Base-by-base conservation (phyloP, 1,284 basidiomycete genomes). In the Cystobasidium pallidum region DNA sequence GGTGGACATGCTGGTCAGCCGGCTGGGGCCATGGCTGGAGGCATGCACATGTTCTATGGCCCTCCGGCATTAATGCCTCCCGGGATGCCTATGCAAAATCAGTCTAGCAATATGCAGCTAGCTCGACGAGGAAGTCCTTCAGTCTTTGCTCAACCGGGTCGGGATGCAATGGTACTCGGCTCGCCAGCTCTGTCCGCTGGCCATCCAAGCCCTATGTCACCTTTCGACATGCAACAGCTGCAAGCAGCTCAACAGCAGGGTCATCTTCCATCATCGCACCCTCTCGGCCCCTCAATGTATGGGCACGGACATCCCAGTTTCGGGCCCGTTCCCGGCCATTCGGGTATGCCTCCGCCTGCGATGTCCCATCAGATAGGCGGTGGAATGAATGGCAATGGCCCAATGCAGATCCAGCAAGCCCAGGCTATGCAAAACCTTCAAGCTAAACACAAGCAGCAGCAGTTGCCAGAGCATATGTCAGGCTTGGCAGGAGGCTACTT, bases 141-240 rank as follows among this genome's bases (percentile, higher is more conserved):
- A n/a, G 3, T 1, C 39, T 47, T 43, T 21, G 39, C 30, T 17
- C 39, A 43, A 1, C 26, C 43, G 3, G 34, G 36, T 21, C 39
- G 34, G 43, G 36, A 32, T 45, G 58, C 58, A 1, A 47, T 43
- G 58, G 13, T 43, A 13, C 36, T 58, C 24, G 52, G 36, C 11
- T 58, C 54, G 28, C 36, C 24, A 24, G 24, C 49, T n/a, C 41
- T 67, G 21, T 58, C 66, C 19, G 66, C 66, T 19, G 66, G 66
- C 13, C 66, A 67, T 67, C 52, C 66, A 3, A 55, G 52, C 13
- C 32, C 66, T 41, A 67, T 67, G 24, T 45, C 39, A 6, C 52
- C 66, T 3, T 57, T 67, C 32, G 28, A 67, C 13, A 47, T 54
- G 30, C 64, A 66, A 19, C 64, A 66, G 32, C 45, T 52, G 13